Conservation (phyloP, 169 alveolate genomes). For the Plasmodium cynomolgi region DNA sequence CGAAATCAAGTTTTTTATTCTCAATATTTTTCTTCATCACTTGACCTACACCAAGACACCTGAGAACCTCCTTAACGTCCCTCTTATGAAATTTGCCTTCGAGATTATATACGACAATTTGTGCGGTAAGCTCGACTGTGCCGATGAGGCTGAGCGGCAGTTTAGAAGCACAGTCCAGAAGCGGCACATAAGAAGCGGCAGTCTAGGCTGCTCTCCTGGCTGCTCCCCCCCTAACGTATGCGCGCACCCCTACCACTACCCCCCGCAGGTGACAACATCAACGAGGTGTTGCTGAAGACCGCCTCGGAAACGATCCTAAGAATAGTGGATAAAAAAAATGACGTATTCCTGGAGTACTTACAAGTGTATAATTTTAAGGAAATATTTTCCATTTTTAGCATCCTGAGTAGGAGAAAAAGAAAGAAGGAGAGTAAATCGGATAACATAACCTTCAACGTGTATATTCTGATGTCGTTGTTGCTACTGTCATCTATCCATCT, state of each 20-base stretch:
- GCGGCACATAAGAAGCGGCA: too few species aligned
- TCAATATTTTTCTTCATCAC: conserved; percentile 57
- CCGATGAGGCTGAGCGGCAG: too few species aligned
- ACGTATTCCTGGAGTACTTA: conserved; percentile 45
- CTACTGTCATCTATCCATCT: conserved; percentile 53
- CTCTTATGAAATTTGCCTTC: conserved; percentile 47
- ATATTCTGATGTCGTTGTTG: conserved; percentile 20
- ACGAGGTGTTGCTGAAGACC: conserved; percentile 41
- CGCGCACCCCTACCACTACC: too few species aligned
- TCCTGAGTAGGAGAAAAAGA: conserved; percentile 17
- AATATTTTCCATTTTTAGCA: conserved; percentile 26
- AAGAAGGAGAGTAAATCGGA: conserved; percentile 7
- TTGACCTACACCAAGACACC: conserved; percentile 48
- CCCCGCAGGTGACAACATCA: conserved; percentile 16
- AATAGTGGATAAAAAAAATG: conserved; percentile 46
- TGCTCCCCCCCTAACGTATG: too few species aligned
- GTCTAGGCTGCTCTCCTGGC: too few species aligned
- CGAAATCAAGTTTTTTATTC: conserved; percentile 43
- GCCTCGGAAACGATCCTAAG: conserved; percentile 44
- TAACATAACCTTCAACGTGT: conserved; percentile 18
- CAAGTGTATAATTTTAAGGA: conserved; percentile 27
- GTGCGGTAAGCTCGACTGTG: too few species aligned
- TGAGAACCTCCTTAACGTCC: conserved; percentile 33
- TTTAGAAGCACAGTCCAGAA: too few species aligned
- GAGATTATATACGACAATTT: conserved; percentile 38